Percentiles rank a stretch among this genome's conserved stretches.
These are phyloP conservation scores for Phyllosticta citribraziliensis DNA, from an alignment of 2,329 filamentous ascomycete species.

Conservation along the genomic window DNA sequence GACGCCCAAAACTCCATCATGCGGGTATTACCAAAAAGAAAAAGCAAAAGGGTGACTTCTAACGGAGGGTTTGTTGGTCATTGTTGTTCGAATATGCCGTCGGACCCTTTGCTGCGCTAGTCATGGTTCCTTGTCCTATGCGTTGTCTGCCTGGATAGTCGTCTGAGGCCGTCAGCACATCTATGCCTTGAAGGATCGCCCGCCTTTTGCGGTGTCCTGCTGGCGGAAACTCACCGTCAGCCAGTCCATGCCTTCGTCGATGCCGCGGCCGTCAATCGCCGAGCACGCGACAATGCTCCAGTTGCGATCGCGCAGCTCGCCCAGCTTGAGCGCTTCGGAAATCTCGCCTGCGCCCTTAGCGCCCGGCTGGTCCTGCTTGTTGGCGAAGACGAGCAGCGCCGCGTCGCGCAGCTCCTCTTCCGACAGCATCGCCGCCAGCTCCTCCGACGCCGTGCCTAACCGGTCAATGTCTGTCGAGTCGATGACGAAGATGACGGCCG, in stretches of 20 bases:
- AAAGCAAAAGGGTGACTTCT: neutral
- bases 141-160: slow-evolving; percentile 10
- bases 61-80: neutral
- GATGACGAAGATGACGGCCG: slow-evolving; percentile 96
- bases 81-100: neutral
- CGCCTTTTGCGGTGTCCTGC: no score
- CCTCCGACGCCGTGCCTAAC: slow-evolving; percentile 82
- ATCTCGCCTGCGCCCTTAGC: slow-evolving; percentile 96
- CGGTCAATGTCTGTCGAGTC: slow-evolving; percentile 97
- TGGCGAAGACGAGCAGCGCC: slow-evolving; percentile 87
- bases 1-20: neutral
- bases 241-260: slow-evolving; percentile 99
- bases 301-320: slow-evolving; percentile 88
- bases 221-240: slow-evolving; percentile 58
- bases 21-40: neutral
- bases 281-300: slow-evolving; percentile 99
- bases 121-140: neutral
- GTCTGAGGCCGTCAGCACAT: neutral
- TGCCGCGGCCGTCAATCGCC: slow-evolving; percentile 87
- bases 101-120: neutral
- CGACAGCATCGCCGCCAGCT: slow-evolving; percentile 88
- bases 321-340: slow-evolving; percentile 80
- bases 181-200: no score
- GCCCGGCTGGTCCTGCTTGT: slow-evolving; percentile 97
- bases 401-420: slow-evolving; percentile 95